A percentile compares a stretch with the other conserved stretches of the same genome.
phyloP scores from a whole-genome alignment of 768 basidiomycete species.

The Pholiota conissans region DNA sequence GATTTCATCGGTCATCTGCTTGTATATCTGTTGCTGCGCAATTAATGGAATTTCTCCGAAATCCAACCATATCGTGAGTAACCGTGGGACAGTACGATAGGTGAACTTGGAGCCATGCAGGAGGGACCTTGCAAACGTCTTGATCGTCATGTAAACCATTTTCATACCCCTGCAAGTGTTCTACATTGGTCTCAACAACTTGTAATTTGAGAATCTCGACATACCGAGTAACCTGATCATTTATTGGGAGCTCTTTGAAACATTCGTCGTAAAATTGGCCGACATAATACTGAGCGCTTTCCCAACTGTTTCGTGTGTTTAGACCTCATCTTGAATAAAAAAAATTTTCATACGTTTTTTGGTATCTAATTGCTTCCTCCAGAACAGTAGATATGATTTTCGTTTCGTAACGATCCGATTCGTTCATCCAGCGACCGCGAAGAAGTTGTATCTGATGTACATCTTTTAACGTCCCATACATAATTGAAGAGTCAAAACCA shows the following conservation, averaged over 20 bases:
- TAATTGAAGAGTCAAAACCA: neutral
- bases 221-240: conserved; percentile 49
- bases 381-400: conserved; percentile 63
- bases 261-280: conserved; percentile 88
- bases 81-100: conserved; percentile 91
- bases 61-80: conserved; percentile 95
- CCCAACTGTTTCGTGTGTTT: conserved; percentile 52
- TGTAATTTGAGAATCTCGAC: conserved; percentile 2
- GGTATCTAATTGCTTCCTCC: conserved; percentile 46
- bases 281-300: conserved; percentile 82
- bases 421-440: conserved; percentile 90
- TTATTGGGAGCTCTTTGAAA: conserved; percentile 50
- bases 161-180: conserved; percentile 48
- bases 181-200: neutral
- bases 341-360: conserved; percentile 44
- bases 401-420: conserved; percentile 78
- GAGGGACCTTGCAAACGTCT: conserved; percentile 70
- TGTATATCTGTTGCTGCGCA: conserved; percentile 38
- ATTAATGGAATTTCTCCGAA: conserved; percentile 60
- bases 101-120: conserved; percentile 89
- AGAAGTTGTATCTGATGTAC: conserved; percentile 66
- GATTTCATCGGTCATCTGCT: conserved; percentile 58
- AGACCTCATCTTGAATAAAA: neutral
- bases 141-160: conserved; percentile 68
- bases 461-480: neutral